These are phyloP conservation scores for Populus trichocarpa DNA, from an alignment of 441 rosid species.

Conservation along the genomic window DNA sequence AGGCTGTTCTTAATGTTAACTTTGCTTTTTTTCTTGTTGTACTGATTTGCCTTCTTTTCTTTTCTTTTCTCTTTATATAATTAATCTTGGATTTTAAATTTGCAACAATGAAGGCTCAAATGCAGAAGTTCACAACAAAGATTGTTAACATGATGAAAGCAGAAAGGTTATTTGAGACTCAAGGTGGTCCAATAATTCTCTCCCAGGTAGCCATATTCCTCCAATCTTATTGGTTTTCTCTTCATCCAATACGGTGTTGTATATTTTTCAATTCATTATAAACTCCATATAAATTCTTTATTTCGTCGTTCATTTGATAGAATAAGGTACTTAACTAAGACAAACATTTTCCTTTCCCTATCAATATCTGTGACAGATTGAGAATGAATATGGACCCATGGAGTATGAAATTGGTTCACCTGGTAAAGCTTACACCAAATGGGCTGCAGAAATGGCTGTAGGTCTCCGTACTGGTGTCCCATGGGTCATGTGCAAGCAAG, in stretches of 20 bases:
- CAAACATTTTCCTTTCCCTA: conserved; percentile 11
- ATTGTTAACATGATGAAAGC: conserved; percentile 98
- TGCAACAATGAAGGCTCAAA: conserved; percentile 50
- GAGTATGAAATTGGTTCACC: conserved; percentile 76
- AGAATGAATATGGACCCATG: conserved; percentile 96
- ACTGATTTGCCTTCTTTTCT: conserved; percentile 11
- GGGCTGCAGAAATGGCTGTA: conserved; percentile 98
- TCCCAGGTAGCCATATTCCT: conserved; percentile 62
- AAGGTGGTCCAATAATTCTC: conserved; percentile 94
- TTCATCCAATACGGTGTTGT: not conserved
- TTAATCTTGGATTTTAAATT: conserved; percentile 3
- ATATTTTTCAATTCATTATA: conserved; percentile 5
- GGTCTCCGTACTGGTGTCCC: conserved; percentile 93
- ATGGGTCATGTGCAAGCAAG: conserved; percentile 99
- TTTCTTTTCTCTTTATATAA: not conserved
- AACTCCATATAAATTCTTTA: not conserved
- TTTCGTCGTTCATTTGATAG: conserved; percentile 7
- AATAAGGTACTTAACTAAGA: not conserved
- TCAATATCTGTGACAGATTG: conserved; percentile 56
- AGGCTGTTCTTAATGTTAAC: conserved; percentile 26
- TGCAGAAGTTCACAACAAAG: conserved; percentile 82
- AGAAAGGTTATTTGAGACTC: conserved; percentile 73
- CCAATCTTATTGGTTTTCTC: conserved; percentile 6
- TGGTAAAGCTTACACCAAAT: conserved; percentile 60
- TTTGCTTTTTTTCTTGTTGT: not conserved